A percentile compares a stretch with the other conserved stretches of the same genome.
phyloP scores from a whole-genome alignment of 1,284 basidiomycete species.

The Ganoderma lucidum region DNA sequence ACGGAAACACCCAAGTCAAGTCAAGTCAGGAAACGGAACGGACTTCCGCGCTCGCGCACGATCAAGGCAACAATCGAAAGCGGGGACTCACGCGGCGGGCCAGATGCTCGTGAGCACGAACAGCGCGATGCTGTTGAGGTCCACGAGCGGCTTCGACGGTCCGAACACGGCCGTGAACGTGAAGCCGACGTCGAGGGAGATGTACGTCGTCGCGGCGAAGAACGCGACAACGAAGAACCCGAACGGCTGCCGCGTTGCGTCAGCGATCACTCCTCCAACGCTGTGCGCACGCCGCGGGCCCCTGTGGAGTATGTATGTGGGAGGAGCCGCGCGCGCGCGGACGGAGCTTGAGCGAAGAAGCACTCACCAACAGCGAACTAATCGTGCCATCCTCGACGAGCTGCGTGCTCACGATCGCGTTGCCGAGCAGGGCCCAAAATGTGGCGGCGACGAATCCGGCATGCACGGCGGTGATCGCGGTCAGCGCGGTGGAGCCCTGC shows the following conservation, averaged over 20 bases:
- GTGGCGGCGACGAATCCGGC: constrained; percentile 73
- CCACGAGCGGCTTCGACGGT: constrained; percentile 60
- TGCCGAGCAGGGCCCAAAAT: constrained; percentile 82
- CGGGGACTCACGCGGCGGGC: constrained; percentile 74
- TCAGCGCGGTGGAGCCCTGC: constrained; percentile 76
- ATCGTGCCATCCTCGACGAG: constrained; percentile 85
- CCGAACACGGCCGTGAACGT: constrained; percentile 68
- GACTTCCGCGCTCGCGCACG: not conserved
- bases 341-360: constrained; percentile 10
- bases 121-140: constrained; percentile 70
- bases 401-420: constrained; percentile 84
- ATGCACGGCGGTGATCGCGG: constrained; percentile 79
- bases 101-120: constrained; percentile 86
- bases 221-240: constrained; percentile 65
- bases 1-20: constrained; percentile 10
- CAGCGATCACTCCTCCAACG: not conserved
- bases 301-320: not conserved
- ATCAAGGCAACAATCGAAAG: not conserved
- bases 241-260: constrained; percentile 59
- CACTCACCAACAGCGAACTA: constrained; percentile 70
- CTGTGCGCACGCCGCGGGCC: not conserved
- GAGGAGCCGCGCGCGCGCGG: not conserved
- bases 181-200: constrained; percentile 80
- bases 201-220: constrained; percentile 78
- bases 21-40: constrained; percentile 3